Evolutionary conservation across 352 stramenopile genomes (phyloP), one percentile per base, ranked within the genome.

Genomic region (Pythium grandisporangium): DNA sequence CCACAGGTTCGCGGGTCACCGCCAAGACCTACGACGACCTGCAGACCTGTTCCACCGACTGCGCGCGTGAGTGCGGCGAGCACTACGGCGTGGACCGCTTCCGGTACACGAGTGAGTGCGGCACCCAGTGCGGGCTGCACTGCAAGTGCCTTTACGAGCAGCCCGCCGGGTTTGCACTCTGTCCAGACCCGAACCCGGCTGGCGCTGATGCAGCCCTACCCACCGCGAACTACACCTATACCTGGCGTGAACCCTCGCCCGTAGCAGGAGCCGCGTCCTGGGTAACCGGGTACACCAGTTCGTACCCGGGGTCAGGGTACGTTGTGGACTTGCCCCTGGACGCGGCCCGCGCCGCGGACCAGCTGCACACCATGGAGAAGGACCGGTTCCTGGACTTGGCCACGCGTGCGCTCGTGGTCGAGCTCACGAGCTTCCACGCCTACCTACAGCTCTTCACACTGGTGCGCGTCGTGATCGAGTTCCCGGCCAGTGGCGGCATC

Each of bases 111-210:
- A 48, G 36, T 0, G 45, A 66, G n/a, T 88, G 73, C 30, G 50
- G 42, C 6, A 30, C 50, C 2, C 41, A 70, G 22, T 87, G 74
- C 36, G 44, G 55, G 4, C 42, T 73, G 21, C 70, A 80, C 20
- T 88, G 74, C 47, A 82, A 69, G 22, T 88, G 74, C 32, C 59
- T 88, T 42, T 88, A 84, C 35, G 69, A 84, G 24, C 55, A 81
- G 30, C 61, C 66, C 2, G 56, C 45, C 20, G 70, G 63, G 0
- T 78, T 79, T 37, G 37, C 45, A 7, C 34, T 75, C 4, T 82
- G 68, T 39, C 42, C 41, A 2, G 57, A 77, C 30, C 71, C 69
- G 0, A 84, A 75, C 36, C 73, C 71, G n/a, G 64, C 64, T 25
- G 69, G 67, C 1, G 49, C 58, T 5, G 52, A 47, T 19, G 48